phyloP scores from a whole-genome alignment of 345 rosid genomes.

The Dovyalis caffra region DNA sequence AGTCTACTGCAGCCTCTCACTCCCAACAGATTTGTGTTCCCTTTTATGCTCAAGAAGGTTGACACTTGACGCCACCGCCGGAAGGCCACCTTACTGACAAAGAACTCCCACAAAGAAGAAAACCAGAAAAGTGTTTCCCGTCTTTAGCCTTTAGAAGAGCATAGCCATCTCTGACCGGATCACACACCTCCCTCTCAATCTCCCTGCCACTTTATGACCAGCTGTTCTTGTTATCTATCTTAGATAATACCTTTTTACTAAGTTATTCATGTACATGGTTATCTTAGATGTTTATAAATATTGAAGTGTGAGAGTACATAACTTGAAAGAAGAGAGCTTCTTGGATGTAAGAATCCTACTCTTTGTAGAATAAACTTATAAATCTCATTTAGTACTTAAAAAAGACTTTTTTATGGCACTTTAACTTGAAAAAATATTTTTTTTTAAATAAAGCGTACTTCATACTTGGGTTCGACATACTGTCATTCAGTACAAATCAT shows the following conservation, averaged over 20 bases:
- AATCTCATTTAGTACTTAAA: conserved; percentile 1
- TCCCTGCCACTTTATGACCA: conserved; percentile 1
- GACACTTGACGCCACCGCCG: not conserved
- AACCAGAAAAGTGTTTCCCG: conserved; percentile 4
- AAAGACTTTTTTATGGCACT: not conserved
- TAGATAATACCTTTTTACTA: not conserved
- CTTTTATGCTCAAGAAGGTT: not conserved
- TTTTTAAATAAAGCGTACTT: too few relatives aligned
- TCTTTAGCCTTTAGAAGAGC: not conserved
- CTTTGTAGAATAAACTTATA: conserved; percentile 2
- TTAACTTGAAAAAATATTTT: not conserved
- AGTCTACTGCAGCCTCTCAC: not conserved
- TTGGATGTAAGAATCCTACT: conserved; percentile 10
- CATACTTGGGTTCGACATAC: not conserved
- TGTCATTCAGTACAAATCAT: not conserved
- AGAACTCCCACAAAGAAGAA: conserved; percentile 1
- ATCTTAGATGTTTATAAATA: not conserved
- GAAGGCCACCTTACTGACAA: not conserved
- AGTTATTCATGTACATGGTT: not conserved
- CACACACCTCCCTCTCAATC: not conserved
- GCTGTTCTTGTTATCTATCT: not conserved
- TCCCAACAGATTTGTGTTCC: conserved; percentile 4
- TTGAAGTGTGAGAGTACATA: not conserved
- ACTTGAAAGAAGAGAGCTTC: not conserved
- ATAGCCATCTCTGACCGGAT: not conserved